A percentile compares a stretch with the other conserved stretches of the same genome.
Evolutionary conservation across 1,284 basidiomycete genomes (phyloP).

Genomic region (Puccinia novopanici): DNA sequence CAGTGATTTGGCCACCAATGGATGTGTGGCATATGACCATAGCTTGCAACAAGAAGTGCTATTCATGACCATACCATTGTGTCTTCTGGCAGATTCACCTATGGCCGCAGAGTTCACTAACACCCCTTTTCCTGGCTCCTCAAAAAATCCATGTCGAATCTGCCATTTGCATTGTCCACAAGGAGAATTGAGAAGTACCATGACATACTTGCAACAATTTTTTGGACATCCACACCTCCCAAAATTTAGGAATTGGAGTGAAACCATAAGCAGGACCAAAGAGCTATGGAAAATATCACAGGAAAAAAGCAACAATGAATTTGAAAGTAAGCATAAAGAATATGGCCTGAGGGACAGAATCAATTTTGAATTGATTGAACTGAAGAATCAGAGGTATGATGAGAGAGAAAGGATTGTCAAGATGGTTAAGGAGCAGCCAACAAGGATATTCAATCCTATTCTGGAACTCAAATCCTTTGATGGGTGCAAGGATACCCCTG

Average conservation of each 20-base stretch:
- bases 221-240: not conserved
- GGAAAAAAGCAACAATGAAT: not conserved
- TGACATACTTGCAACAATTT: not conserved
- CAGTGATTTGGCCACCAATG: conserved; percentile 1
- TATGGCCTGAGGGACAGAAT: conserved; percentile 7
- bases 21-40: not conserved
- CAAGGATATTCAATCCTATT: not conserved
- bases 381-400: not conserved
- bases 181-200: not conserved
- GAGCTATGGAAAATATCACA: not conserved
- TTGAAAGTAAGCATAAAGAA: not conserved
- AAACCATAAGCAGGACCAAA: not conserved
- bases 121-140: not conserved
- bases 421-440: not conserved
- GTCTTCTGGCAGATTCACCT: not conserved
- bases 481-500: conserved; percentile 1
- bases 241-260: not conserved
- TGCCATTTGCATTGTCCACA: not conserved
- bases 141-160: not conserved
- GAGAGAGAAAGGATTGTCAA: not conserved
- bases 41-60: not conserved
- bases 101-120: conserved; percentile 1
- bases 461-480: not conserved
- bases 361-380: not conserved
- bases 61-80: not conserved